These are phyloP conservation scores for Patellifolia procumbens DNA, from an alignment of 179 eudicot genomes.

Conservation along the genomic window DNA sequence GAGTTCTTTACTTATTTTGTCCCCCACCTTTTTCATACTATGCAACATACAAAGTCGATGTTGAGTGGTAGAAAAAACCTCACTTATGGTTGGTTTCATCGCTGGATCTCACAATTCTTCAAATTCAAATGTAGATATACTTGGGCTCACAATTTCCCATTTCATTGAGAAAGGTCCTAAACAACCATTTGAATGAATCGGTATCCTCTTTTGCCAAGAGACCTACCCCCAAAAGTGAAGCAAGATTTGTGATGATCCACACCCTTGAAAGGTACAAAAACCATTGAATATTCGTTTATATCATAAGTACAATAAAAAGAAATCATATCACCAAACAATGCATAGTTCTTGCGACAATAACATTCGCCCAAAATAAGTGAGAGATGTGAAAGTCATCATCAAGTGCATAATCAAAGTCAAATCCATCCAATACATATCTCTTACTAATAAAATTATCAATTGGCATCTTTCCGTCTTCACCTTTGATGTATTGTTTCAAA, in stretches of 20 bases:
- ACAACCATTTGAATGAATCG: constrained; percentile 14
- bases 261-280: constrained; percentile 16
- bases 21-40: not conserved
- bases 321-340: constrained; percentile 7
- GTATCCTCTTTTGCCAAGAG: not conserved
- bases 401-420: constrained; percentile 14
- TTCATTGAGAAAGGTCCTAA: constrained; percentile 17
- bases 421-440: not conserved
- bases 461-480: not conserved
- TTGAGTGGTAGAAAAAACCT: not conserved
- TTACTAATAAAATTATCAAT: not conserved
- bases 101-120: constrained; percentile 3
- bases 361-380: no score
- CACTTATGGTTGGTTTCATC: not conserved
- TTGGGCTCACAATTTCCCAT: not conserved
- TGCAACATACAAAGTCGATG: constrained; percentile 3
- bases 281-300: constrained; percentile 4
- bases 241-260: not conserved
- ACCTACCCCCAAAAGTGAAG: not conserved
- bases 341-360: constrained; percentile 18
- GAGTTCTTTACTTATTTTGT: no score
- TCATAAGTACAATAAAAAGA: constrained; percentile 15
- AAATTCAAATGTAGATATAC: no score
- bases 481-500: constrained; percentile 4
- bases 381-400: no score